Conservation (phyloP, 129 eudicot species). For the Gnaphalium uliginosum region DNA sequence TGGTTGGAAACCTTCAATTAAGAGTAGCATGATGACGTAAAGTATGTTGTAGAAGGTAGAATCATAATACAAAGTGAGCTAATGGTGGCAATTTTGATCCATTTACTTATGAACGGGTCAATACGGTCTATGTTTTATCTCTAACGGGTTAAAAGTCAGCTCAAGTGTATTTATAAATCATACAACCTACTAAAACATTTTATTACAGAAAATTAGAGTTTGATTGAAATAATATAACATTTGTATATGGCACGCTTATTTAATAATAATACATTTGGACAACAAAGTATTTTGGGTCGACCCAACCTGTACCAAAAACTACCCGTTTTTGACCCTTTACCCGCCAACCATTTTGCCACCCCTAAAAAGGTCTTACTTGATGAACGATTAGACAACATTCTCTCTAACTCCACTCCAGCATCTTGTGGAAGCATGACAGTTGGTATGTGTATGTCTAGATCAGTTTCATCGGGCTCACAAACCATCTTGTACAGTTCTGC, state of each 20-base stretch:
- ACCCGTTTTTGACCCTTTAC: not conserved
- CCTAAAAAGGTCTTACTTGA: conserved; percentile 47
- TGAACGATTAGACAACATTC: conserved; percentile 60
- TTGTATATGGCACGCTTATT: too few relatives aligned
- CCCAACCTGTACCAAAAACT: not conserved
- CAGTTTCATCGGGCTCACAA: conserved; percentile 89
- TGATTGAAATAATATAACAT: too few relatives aligned
- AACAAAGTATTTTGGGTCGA: not conserved
- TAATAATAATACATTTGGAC: too few relatives aligned
- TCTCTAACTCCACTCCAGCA: conserved; percentile 77
- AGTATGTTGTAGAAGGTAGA: conserved; percentile 11
- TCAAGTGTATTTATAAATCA: too few relatives aligned
- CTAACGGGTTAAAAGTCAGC: not conserved
- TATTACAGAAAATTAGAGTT: too few relatives aligned
- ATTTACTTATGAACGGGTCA: not conserved
- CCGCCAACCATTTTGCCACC: not conserved
- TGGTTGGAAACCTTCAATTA: conserved; percentile 33
- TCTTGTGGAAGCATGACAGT: conserved; percentile 84
- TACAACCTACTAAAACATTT: too few relatives aligned
- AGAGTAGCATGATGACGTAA: not conserved
- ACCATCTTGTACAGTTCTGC: conserved; percentile 93
- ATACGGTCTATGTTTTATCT: not conserved
- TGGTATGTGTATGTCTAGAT: conserved; percentile 87
- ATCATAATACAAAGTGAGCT: not conserved
- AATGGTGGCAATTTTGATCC: not conserved